phyloP scores from a whole-genome alignment of 1,139 yeast genomes.

The Meyerozyma athensensis region DNA sequence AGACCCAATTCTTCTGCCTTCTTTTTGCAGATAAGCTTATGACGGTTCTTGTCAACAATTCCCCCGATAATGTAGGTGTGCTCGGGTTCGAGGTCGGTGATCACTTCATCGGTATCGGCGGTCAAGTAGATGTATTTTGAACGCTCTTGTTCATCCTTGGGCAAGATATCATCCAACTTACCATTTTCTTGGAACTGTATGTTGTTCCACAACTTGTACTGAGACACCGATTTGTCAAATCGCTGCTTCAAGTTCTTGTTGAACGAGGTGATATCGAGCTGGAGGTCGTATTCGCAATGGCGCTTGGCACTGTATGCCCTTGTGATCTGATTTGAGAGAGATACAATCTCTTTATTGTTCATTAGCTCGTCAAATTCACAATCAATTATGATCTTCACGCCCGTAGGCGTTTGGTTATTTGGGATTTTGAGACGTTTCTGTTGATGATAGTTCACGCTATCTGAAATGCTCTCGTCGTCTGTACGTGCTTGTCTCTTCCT shows the following conservation, averaged over 20 bases:
- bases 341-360: conserved; percentile 73
- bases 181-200: conserved; percentile 48
- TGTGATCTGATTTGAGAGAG: conserved; percentile 76
- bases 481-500: conserved; percentile 23
- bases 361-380: conserved; percentile 88
- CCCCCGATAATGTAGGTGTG: conserved; percentile 89
- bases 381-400: conserved; percentile 62
- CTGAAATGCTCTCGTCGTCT: conserved; percentile 13
- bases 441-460: conserved; percentile 20
- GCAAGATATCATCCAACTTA: conserved; percentile 34
- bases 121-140: conserved; percentile 65
- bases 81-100: conserved; percentile 58
- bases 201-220: conserved; percentile 61
- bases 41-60: conserved; percentile 91
- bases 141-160: conserved; percentile 28
- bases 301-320: conserved; percentile 78
- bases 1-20: conserved; percentile 77
- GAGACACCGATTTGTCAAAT: conserved; percentile 59
- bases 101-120: conserved; percentile 76
- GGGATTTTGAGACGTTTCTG: conserved; percentile 31
- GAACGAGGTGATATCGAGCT: conserved; percentile 60
- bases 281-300: conserved; percentile 55
- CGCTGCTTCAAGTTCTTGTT: conserved; percentile 61
- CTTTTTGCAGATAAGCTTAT: conserved; percentile 73
- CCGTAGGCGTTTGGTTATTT: conserved; percentile 39